phyloP scores from a whole-genome alignment of 441 rosid species.

The Breynia disticha region DNA sequence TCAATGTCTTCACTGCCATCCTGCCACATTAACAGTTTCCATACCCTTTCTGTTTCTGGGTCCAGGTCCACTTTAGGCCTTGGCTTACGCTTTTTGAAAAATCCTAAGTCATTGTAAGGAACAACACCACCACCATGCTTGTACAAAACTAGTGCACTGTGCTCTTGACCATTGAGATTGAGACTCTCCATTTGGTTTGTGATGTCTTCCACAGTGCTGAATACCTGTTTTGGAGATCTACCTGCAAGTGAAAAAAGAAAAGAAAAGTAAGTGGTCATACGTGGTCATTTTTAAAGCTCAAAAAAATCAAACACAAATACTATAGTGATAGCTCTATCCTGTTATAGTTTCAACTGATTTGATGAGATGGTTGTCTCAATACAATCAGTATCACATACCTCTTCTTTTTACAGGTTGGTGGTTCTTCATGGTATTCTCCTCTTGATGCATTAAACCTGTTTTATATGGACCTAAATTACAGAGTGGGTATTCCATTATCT shows the following conservation, averaged over 20 bases:
- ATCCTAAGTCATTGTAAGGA: slow-evolving; percentile 36
- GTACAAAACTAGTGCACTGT: slow-evolving; percentile 54
- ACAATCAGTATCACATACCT: slow-evolving; percentile 28
- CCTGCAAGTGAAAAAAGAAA: slow-evolving; percentile 17
- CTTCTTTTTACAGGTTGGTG: slow-evolving; percentile 21
- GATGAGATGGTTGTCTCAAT: too few relatives aligned
- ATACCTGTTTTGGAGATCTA: slow-evolving; percentile 22
- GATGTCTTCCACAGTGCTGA: slow-evolving; percentile 35
- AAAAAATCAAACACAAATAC: too few relatives aligned
- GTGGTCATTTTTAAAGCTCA: too few relatives aligned
- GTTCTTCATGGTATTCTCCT: slow-evolving; percentile 20
- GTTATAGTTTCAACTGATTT: too few relatives aligned
- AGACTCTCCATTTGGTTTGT: slow-evolving; percentile 36
- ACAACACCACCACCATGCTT: slow-evolving; percentile 46
- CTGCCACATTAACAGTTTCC: slow-evolving; percentile 86
- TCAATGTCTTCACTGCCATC: slow-evolving; percentile 42
- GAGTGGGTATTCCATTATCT: slow-evolving; percentile 18
- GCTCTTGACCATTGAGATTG: slow-evolving; percentile 30
- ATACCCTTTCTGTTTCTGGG: slow-evolving; percentile 71
- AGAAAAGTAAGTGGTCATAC: too few relatives aligned
- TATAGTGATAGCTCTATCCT: too few relatives aligned
- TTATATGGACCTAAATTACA: slow-evolving; percentile 20
- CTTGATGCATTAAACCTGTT: slow-evolving; percentile 21
- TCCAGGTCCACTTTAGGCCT: slow-evolving; percentile 93
- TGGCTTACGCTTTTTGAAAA: slow-evolving; percentile 46